These are phyloP conservation scores for Kodamaea kakaduensis DNA, from an alignment of 805 yeast species.

Conservation along the genomic window DNA sequence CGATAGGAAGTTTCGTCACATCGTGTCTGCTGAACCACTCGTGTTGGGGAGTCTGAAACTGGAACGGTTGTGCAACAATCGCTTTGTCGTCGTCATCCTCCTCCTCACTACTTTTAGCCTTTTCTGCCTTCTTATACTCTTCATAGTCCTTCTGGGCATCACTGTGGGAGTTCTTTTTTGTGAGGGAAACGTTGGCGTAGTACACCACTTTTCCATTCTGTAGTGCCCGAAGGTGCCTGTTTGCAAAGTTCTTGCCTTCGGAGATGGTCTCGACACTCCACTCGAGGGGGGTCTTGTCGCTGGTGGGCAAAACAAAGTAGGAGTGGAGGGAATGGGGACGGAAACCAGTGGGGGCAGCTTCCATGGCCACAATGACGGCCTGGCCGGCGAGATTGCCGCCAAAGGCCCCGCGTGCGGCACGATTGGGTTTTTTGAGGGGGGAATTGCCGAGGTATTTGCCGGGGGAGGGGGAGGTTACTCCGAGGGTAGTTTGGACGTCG, in stretches of 20 bases:
- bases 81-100: conserved; percentile 24
- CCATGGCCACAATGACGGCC: conserved; percentile 31
- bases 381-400: conserved; percentile 37
- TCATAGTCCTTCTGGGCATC: conserved; percentile 19
- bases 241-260: conserved; percentile 35
- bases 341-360: conserved; percentile 25
- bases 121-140: conserved; percentile 9
- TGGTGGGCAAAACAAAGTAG: conserved; percentile 23
- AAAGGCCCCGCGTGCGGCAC: conserved; percentile 24
- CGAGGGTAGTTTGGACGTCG: conserved; percentile 13
- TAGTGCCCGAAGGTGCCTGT: conserved; percentile 25
- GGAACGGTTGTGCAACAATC: conserved; percentile 26
- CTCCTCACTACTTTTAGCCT: conserved; percentile 17
- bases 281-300: conserved; percentile 14
- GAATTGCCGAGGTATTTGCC: conserved; percentile 18
- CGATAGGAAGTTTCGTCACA: conserved; percentile 13
- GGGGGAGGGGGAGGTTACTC: conserved; percentile 17
- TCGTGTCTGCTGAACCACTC: conserved; percentile 23
- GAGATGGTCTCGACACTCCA: conserved; percentile 33
- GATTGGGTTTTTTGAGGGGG: conserved; percentile 30
- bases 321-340: conserved; percentile 36
- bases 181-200: conserved; percentile 31
- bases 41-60: conserved; percentile 32
- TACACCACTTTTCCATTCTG: conserved; percentile 25
- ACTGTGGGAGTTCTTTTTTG: conserved; percentile 27